Evolutionary conservation across 176 grass and related monocot species (phyloP), one percentile per base, ranked within the genome.

Genomic region (Rhynchospora pubera): DNA sequence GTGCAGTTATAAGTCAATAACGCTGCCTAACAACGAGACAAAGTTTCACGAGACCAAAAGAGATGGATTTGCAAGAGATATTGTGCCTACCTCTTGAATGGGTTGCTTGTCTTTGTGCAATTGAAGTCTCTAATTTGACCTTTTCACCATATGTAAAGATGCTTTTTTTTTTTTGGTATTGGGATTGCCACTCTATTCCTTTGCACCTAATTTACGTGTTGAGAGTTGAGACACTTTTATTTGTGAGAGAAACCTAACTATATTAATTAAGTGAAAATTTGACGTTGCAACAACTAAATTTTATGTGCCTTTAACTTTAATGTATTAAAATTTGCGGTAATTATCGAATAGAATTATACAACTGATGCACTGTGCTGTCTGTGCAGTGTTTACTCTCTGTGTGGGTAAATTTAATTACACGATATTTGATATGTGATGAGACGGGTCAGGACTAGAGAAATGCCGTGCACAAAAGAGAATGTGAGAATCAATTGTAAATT

Each of bases 1-100:
- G 14, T 72, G 22, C 3, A 3, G 7, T 73, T 24, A 73, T n/a
- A n/a, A n/a, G n/a, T n/a, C n/a, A n/a, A n/a, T n/a, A n/a, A n/a
- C n/a, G n/a, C n/a, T n/a, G n/a, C n/a, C n/a, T n/a, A n/a, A n/a
- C 69, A 73, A 73, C 47, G 69, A 44, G 21, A 73, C 69, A 73
- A 69, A 71, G 4, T 73, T 51, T 24, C 45, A 19, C 39, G 16
- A 70, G 21, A 45, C 3, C 18, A 19, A 1, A 46, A 46, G 39
- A 68, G 30, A 70, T 8, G 12, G 30, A 66, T 44, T 44, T 9
- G 11, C 13, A 13, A 66, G 28, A 66, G 28, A 6, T 66, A n/a
- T n/a, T 9, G 62, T 42, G n/a, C 44, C n/a, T 14, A 50, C 47
- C 15, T n/a, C 18, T 69, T 50, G 19, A 9, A 42, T 73, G 12